phyloP scores from a whole-genome alignment of 1,284 basidiomycete genomes.

The Heliocybe sulcata region DNA sequence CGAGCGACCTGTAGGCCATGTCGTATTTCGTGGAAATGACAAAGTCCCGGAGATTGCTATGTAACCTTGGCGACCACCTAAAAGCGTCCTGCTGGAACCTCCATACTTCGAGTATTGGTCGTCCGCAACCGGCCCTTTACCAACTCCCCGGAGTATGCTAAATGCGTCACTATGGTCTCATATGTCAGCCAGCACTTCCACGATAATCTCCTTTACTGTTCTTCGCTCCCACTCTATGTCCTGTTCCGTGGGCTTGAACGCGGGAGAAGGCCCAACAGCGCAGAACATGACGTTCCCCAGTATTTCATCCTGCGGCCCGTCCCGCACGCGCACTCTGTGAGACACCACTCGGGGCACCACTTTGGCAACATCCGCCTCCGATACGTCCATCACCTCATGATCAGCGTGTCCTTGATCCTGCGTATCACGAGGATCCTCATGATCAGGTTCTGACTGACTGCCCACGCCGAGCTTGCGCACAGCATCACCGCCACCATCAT shows the following conservation, averaged over 20 bases:
- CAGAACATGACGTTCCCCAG: slow-evolving; percentile 48
- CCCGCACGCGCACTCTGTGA: slow-evolving; percentile 60
- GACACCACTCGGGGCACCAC: slow-evolving; percentile 63
- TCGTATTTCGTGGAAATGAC: slow-evolving; percentile 54
- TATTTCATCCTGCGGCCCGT: slow-evolving; percentile 61
- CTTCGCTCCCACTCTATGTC: slow-evolving; percentile 22
- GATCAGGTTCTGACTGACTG: neutral
- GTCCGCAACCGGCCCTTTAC: too few relatives aligned
- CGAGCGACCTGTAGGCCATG: slow-evolving; percentile 51
- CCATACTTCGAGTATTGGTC: too few relatives aligned
- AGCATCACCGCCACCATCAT: neutral
- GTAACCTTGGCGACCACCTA: neutral
- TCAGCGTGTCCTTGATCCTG: neutral
- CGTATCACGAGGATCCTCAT: neutral
- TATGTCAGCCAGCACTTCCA: slow-evolving; percentile 46
- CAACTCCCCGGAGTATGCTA: neutral
- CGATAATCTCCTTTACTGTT: slow-evolving; percentile 52
- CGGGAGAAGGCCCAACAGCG: slow-evolving; percentile 14
- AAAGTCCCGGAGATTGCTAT: slow-evolving; percentile 16
- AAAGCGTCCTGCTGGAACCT: neutral
- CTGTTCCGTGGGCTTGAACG: slow-evolving; percentile 3
- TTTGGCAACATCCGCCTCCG: slow-evolving; percentile 63
- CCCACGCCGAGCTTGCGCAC: neutral
- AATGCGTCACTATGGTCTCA: slow-evolving; percentile 15
- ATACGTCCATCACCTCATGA: slow-evolving; percentile 41